These are phyloP conservation scores for Anthoceros angustus DNA, from an alignment of 225 moss, liverwort and hornwort species.

Conservation along the genomic window DNA sequence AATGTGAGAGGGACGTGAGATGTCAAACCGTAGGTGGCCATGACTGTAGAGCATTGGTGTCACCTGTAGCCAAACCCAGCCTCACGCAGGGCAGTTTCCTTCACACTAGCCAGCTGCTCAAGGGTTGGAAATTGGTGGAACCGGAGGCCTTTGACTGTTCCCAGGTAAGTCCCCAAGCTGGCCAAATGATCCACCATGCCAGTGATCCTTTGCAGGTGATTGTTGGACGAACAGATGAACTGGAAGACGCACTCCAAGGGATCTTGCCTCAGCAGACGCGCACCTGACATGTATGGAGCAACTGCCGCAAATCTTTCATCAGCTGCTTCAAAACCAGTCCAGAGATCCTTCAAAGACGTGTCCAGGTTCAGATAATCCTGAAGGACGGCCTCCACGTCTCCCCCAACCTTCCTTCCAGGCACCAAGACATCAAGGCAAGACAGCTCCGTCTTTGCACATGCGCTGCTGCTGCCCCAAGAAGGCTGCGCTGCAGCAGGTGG, in stretches of 20 bases:
- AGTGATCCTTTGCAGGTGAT: conserved; percentile 86
- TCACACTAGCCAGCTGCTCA: conserved; percentile 36
- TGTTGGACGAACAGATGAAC: conserved; percentile 97
- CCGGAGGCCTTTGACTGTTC: conserved; percentile 44
- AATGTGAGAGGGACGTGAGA: too few species aligned
- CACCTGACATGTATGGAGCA: conserved; percentile 73
- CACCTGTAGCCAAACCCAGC: conserved; percentile 98
- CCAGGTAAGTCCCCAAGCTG: conserved; percentile 39
- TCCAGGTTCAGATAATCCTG: conserved; percentile 70
- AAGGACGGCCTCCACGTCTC: conserved; percentile 35
- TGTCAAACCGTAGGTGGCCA: not conserved
- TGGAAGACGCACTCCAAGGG: conserved; percentile 82
- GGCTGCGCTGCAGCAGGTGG: conserved; percentile 13
- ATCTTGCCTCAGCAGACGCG: conserved; percentile 64
- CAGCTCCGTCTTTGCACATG: not conserved
- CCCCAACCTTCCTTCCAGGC: conserved; percentile 10
- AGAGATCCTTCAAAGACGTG: conserved; percentile 50
- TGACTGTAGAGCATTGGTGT: not conserved
- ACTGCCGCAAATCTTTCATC: conserved; percentile 94
- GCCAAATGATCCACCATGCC: conserved; percentile 84
- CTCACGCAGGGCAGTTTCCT: conserved; percentile 52
- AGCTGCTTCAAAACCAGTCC: conserved; percentile 41
- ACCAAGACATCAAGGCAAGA: not conserved
- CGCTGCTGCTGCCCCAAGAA: not conserved
- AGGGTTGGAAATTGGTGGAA: conserved; percentile 81